Evolutionary conservation across 495 filamentous ascomycete genomes (phyloP).

Genomic region (Podospora anserina): DNA sequence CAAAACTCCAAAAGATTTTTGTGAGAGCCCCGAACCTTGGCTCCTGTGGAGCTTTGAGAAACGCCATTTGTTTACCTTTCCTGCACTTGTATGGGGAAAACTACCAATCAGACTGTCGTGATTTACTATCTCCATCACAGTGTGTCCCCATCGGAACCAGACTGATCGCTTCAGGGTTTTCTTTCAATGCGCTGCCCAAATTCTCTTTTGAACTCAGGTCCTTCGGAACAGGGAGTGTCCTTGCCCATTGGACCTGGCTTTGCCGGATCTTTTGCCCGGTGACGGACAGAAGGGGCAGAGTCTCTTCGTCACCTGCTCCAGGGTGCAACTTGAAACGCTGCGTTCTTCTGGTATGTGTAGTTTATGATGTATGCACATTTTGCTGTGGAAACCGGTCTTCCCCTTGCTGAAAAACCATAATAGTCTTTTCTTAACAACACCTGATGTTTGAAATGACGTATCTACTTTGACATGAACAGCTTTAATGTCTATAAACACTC

Average conservation of each 20-base stretch:
- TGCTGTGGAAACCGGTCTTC: no score
- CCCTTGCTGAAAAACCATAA: not conserved
- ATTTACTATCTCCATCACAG: not conserved
- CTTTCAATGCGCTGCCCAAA: not conserved
- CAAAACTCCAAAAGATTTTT: not conserved
- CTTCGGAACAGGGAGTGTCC: not conserved
- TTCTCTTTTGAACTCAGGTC: not conserved
- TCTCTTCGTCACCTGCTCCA: not conserved
- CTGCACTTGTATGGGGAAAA: not conserved
- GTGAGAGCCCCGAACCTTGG: not conserved
- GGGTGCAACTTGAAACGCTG: not conserved
- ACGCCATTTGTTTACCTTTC: not conserved
- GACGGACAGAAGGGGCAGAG: not conserved
- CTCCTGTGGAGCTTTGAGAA: not conserved
- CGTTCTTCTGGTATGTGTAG: not conserved
- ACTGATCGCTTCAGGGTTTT: not conserved
- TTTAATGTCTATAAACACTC: not conserved
- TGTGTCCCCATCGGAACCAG: not conserved
- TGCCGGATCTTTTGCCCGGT: constrained; percentile 9
- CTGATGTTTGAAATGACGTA: not conserved
- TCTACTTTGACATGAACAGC: not conserved
- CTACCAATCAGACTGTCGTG: not conserved
- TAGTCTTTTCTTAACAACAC: not conserved
- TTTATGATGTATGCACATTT: not conserved
- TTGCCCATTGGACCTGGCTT: not conserved